Evolutionary conservation across 352 stramenopile genomes (phyloP).

Genomic region (Phytopythium montanum): DNA sequence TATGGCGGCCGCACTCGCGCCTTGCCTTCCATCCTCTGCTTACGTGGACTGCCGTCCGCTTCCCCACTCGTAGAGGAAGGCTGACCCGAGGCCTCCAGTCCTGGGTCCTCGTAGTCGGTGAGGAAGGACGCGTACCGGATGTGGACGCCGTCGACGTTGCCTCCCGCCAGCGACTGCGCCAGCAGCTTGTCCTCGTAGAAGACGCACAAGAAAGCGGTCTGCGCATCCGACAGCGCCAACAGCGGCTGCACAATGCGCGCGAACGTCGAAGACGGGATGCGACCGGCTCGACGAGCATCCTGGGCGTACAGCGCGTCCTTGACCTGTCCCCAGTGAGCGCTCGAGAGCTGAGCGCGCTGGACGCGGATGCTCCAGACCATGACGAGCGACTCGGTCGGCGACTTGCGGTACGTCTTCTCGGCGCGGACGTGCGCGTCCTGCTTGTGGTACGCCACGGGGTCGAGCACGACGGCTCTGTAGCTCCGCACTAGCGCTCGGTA

Average conservation of each 20-base stretch:
- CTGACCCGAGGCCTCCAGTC: slow-evolving; percentile 27
- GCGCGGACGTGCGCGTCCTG: slow-evolving; percentile 33
- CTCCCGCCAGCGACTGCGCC: slow-evolving; percentile 14
- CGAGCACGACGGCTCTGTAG: slow-evolving; percentile 53
- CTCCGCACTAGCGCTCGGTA: slow-evolving; percentile 66
- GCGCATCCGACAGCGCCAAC: slow-evolving; percentile 51
- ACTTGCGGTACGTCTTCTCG: slow-evolving; percentile 47
- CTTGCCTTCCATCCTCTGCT: slow-evolving; percentile 17
- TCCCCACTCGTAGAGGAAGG: background rate
- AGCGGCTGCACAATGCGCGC: slow-evolving; percentile 36
- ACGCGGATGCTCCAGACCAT: slow-evolving; percentile 73
- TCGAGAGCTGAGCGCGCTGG: slow-evolving; percentile 36
- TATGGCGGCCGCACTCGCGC: slow-evolving; percentile 13
- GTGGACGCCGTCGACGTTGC: slow-evolving; percentile 34
- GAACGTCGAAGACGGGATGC: slow-evolving; percentile 44
- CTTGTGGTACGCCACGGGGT: slow-evolving; percentile 53
- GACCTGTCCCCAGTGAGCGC: slow-evolving; percentile 32
- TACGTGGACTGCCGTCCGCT: background rate
- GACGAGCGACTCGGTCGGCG: slow-evolving; percentile 62
- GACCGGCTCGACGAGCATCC: slow-evolving; percentile 49
- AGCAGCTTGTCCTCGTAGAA: slow-evolving; percentile 78
- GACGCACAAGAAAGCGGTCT: slow-evolving; percentile 65
- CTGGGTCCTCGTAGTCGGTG: slow-evolving; percentile 67
- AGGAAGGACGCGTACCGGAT: slow-evolving; percentile 73
- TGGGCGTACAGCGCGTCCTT: slow-evolving; percentile 52